Evolutionary conservation across 495 filamentous ascomycete species (phyloP).

Genomic region (Letharia lupina): DNA sequence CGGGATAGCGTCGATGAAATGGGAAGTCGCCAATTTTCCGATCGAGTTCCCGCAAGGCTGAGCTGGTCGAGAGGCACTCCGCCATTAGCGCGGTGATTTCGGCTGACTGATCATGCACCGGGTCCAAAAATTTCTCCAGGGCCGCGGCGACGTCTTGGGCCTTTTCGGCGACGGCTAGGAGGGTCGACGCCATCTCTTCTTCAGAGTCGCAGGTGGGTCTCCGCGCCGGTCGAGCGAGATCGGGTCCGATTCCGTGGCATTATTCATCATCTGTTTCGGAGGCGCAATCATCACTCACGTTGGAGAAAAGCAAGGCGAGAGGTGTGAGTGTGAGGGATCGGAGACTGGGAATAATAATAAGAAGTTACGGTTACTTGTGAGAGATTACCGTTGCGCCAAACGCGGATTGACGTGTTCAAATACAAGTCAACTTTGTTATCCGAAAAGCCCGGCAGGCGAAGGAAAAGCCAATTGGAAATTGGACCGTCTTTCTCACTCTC

Average conservation of each 20-base stretch:
- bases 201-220: conserved; percentile 9
- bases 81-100: conserved; percentile 49
- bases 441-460: background rate
- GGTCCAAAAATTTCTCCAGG: conserved; percentile 42
- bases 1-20: conserved; percentile 31
- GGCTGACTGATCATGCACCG: conserved; percentile 44
- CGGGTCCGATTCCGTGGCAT: background rate
- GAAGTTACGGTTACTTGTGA: background rate
- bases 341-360: too few relatives aligned
- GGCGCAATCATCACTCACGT: background rate
- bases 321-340: background rate
- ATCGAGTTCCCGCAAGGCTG: conserved; percentile 41
- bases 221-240: background rate
- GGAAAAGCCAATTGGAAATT: conserved; percentile 8
- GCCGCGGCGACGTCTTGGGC: conserved; percentile 47
- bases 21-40: conserved; percentile 30
- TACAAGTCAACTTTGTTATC: background rate
- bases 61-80: conserved; percentile 47
- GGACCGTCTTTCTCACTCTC: too few relatives aligned
- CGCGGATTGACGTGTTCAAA: conserved; percentile 28
- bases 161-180: conserved; percentile 42
- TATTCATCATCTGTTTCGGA: conserved; percentile 8
- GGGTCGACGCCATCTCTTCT: conserved; percentile 32
- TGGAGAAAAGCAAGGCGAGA: background rate
- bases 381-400: conserved; percentile 17